phyloP scores from a whole-genome alignment of 148 eudicot genomes.

The Euryodendron excelsum region DNA sequence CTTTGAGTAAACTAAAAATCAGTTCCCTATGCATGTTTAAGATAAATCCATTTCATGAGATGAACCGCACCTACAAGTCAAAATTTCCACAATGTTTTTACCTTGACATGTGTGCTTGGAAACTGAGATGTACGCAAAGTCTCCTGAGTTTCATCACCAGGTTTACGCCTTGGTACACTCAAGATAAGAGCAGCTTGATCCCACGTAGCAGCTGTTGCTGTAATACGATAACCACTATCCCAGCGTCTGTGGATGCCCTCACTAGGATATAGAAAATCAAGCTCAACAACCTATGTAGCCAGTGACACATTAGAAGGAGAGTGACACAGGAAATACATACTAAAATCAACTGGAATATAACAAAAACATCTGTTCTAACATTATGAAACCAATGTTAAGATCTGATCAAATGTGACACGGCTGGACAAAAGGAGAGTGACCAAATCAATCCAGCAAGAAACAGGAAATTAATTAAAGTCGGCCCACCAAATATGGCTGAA shows the following conservation, averaged over 20 bases:
- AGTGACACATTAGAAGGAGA: constrained; percentile 2
- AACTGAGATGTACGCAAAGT: constrained; percentile 85
- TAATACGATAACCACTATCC: constrained; percentile 80
- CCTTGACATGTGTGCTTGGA: constrained; percentile 95
- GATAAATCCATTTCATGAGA: not conserved
- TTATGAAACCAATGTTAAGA: constrained; percentile 1
- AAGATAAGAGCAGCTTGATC: constrained; percentile 87
- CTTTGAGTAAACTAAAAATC: no score
- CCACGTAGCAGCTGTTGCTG: constrained; percentile 71
- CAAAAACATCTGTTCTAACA: not conserved
- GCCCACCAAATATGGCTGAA: not conserved
- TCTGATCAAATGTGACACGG: not conserved
- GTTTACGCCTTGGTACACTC: constrained; percentile 82
- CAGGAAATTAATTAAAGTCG: not conserved
- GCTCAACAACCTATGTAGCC: constrained; percentile 66
- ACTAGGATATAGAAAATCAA: constrained; percentile 88
- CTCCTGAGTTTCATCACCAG: constrained; percentile 83
- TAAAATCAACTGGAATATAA: constrained; percentile 5
- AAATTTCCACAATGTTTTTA: constrained; percentile 18
- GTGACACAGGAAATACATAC: not conserved
- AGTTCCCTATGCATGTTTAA: no score
- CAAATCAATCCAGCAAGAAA: not conserved
- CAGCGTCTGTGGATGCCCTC: constrained; percentile 89
- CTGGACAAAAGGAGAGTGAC: not conserved
- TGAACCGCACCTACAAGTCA: not conserved